Evolutionary conservation across 1,139 yeast genomes (phyloP), one percentile per base, ranked within the genome.

Genomic region (Geotrichum reessii): DNA sequence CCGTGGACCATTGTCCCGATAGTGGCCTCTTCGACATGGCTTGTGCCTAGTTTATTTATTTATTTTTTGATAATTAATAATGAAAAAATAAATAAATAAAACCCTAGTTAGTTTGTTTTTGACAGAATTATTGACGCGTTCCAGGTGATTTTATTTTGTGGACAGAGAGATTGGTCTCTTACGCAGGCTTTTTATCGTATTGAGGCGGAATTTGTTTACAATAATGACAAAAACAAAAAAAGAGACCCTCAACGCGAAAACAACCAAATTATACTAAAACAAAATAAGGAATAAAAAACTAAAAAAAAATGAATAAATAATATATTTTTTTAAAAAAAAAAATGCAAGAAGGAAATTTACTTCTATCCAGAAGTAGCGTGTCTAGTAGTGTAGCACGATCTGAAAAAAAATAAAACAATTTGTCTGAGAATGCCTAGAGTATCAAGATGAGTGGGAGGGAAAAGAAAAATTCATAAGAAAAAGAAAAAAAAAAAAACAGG

Each of bases 11-110:
- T 37, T 31, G 17, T 21, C 48, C 52, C 19, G 58, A 33, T 40
- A 52, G 33, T 14, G 58, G 22, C 53, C 55, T 40, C 58, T 56
- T 56, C 52, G 58, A 56, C 55, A 56, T 56, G 55, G 52, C 55
- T 37, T 37, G 6, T 37, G 42, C 42, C 42, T 37, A 19, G 42
- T n/a, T 37, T n/a, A n/a, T n/a, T n/a, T n/a, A n/a, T n/a, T n/a
- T n/a, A n/a, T n/a, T n/a, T n/a, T n/a, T n/a, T n/a, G n/a, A n/a
- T n/a, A n/a, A n/a, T n/a, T 4, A 7, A 25, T 4, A 5, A 7
- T 25, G 28, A 25, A 25, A 25, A 25, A 7, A 25, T 37, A 14
- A 37, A 37, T 37, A 6, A 14, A 37, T 14, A 14, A 12, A 17
- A 37, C 42, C 42, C n/a, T 3, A 6, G 12, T 37, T 25, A 5